Conservation (phyloP, 1,139 yeast species). For the Kazachstania sp. region DNA sequence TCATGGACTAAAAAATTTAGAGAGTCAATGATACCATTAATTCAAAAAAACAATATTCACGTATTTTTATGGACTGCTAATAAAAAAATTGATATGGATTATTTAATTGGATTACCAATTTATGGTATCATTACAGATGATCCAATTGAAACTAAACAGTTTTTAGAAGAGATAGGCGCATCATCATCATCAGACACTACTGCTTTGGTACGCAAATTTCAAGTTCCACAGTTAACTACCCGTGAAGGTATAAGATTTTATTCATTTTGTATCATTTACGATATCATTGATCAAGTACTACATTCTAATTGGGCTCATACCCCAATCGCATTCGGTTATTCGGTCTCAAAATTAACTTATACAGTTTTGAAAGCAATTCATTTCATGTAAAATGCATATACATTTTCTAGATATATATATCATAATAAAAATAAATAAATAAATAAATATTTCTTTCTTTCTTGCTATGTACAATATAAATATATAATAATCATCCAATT, state of each 20-base stretch:
- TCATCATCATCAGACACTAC: constrained; percentile 1
- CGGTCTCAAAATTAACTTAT: constrained; percentile 18
- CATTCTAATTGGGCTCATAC: constrained; percentile 23
- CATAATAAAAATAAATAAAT: too few relatives aligned
- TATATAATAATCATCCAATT: too few relatives aligned
- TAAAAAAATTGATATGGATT: constrained; percentile 34
- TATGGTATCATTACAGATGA: constrained; percentile 58
- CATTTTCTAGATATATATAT: too few relatives aligned
- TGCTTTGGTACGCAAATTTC: constrained; percentile 7
- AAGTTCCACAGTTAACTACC: constrained; percentile 16
- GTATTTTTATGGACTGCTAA: constrained; percentile 84
- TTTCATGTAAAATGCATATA: constrained; percentile 18
- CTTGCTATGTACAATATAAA: not conserved
- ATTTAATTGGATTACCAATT: constrained; percentile 38
- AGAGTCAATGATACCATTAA: constrained; percentile 31
- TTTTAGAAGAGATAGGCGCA: constrained; percentile 6
- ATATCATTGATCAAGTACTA: constrained; percentile 15
- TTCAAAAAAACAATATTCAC: constrained; percentile 38
- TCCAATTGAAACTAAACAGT: constrained; percentile 33
- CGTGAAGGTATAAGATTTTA: constrained; percentile 25
- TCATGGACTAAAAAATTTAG: constrained; percentile 38
- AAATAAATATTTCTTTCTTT: too few relatives aligned
- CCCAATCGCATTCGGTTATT: constrained; percentile 17
- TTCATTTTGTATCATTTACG: constrained; percentile 15
- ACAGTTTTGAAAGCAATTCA: constrained; percentile 18